A percentile compares a stretch with the other conserved stretches of the same genome.
Evolutionary conservation across 2,329 filamentous ascomycete species (phyloP).

Genomic region (Sclerotinia sclerotiorum): DNA sequence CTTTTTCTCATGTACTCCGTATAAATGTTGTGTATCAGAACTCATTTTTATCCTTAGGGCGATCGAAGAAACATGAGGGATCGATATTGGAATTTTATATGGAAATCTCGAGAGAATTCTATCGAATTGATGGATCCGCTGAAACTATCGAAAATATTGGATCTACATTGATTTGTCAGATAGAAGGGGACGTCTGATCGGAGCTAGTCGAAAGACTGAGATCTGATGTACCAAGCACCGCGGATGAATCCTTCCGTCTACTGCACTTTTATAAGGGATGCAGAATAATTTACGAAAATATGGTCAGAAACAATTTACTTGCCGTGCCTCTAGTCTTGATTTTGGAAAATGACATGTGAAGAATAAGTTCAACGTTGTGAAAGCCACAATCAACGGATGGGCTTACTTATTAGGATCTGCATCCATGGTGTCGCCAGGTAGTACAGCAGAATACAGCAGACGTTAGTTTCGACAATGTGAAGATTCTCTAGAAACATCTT

Average conservation of each 20-base stretch:
- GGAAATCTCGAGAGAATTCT: not conserved
- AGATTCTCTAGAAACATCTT: not conserved
- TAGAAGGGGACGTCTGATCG: not conserved
- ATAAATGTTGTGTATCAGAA: not conserved
- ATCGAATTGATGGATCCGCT: not conserved
- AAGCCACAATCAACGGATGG: not conserved
- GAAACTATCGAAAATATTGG: not conserved
- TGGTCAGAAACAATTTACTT: no score
- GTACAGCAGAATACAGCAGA: no score
- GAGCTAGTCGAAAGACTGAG: not conserved
- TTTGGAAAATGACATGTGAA: not conserved
- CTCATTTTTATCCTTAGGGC: not conserved
- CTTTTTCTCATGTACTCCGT: not conserved
- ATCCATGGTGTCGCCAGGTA: not conserved
- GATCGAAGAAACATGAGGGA: not conserved
- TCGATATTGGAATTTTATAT: not conserved
- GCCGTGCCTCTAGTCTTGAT: not conserved
- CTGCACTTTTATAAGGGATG: not conserved
- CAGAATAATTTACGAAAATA: no score
- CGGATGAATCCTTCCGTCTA: not conserved
- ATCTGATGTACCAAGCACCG: not conserved
- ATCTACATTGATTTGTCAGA: not conserved
- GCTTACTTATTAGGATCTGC: not conserved
- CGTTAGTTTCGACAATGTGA: no score
- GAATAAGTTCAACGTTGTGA: not conserved